Conservation (phyloP, 2,329 filamentous ascomycete species). For the Sporothrix pallida region DNA sequence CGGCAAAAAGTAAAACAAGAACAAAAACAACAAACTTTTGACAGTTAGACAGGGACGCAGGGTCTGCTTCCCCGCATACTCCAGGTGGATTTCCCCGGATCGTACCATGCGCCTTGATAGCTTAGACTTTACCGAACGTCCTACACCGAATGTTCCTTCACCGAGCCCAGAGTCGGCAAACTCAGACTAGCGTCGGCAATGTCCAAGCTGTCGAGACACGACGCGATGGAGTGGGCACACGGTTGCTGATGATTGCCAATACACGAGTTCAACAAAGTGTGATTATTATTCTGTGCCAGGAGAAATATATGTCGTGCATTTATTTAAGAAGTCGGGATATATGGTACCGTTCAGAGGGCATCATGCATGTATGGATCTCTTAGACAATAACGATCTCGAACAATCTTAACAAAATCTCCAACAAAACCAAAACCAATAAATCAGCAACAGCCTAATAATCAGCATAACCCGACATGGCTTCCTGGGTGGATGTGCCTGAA, state of each 20-base stretch:
- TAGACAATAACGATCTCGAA: background rate
- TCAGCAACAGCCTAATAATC: no score
- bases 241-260: no score
- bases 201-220: background rate
- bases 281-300: background rate
- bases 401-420: no score
- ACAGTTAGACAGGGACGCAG: background rate
- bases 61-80: conserved; percentile 14
- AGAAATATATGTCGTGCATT: background rate
- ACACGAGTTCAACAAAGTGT: background rate
- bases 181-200: conserved; percentile 19
- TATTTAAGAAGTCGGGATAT: conserved; percentile 2
- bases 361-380: background rate
- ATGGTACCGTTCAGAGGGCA: background rate
- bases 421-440: background rate
- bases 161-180: conserved; percentile 17
- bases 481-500: conserved; percentile 18
- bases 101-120: background rate
- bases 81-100: background rate
- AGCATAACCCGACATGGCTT: conserved; percentile 19
- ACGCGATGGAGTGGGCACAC: no score
- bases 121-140: background rate
- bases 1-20: background rate
- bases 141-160: background rate
- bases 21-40: background rate